Base-by-base conservation (phyloP, 108 stramenopile species). In the Fragilariopsis cylindrus region DNA sequence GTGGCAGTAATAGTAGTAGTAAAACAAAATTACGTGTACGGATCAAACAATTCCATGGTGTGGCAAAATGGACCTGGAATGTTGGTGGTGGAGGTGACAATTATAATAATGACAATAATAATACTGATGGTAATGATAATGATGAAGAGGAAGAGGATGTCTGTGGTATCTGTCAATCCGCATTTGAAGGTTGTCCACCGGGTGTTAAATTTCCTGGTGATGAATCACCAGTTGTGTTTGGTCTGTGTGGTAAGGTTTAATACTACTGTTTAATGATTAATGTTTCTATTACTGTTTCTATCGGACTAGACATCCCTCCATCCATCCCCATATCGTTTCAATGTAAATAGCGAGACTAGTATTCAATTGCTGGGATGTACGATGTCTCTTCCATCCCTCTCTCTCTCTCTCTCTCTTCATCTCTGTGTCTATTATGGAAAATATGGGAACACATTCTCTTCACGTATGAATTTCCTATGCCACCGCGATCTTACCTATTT, bases 131-230 rank as follows among this genome's bases (percentile, higher is more conserved):
- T 21, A 30, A 3, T 18, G 53, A 1, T n/a, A n/a, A n/a, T 30
- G 69, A 62, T n/a, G 48, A 74, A n/a, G 82, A 79, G 5, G 54
- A 73, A 21, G 89, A 87, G 52, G 96, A 95, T 65, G 92, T 95
- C 12, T 97, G 96, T 83, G 93, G 92, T 42, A 93, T 97, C 76
- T 97, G 96, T 72, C 96, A 97, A 82, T 82, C 88, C 0, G 87
- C 96, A 39, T 97, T 87, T 71, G 96, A 97, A 81, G 92, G 92
- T 4, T 85, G 81, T 19, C 90, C 92, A 5, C 96, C 96, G 1
- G 92, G 92, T 12, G 81, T 90, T 12, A 92, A 91, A 73, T 96
- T 77, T 81, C 96, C 96, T 1, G 96, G 96, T 42, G 96, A 96
- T 65, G 96, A 96, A 70, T 92, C 89, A 56, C 96, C 93, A 3